Conservation (phyloP, 2,329 filamentous ascomycete genomes). For the Fusarium begoniae region DNA sequence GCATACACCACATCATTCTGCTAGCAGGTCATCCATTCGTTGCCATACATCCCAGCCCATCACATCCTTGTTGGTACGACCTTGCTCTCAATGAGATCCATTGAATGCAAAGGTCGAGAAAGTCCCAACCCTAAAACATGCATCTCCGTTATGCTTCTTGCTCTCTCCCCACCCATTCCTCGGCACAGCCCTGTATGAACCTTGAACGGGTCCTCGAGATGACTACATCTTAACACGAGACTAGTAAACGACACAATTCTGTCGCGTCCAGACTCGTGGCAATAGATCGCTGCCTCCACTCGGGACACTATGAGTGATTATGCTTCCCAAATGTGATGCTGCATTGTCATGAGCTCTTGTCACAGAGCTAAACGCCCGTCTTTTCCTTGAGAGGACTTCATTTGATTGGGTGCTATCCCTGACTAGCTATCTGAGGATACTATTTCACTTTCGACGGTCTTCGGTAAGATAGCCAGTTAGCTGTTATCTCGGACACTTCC, state of each 20-base stretch:
- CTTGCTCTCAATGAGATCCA: slow-evolving; percentile 19
- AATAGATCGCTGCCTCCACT: neutral
- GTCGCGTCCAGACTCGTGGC: slow-evolving; percentile 33
- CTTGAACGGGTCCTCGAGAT: neutral
- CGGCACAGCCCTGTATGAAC: slow-evolving; percentile 1
- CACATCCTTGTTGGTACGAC: slow-evolving; percentile 18
- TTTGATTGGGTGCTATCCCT: neutral
- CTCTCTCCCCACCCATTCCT: slow-evolving; percentile 11
- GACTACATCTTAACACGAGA: neutral
- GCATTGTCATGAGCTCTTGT: slow-evolving; percentile 26
- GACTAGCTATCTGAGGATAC: slow-evolving; percentile 2
- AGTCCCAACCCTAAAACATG: slow-evolving; percentile 33
- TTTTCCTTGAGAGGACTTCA: slow-evolving; percentile 9
- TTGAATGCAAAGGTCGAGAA: slow-evolving; percentile 20
- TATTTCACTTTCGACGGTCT: neutral
- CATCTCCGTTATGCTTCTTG: slow-evolving; percentile 38
- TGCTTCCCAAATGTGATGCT: slow-evolving; percentile 3
- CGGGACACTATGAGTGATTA: slow-evolving; percentile 6
- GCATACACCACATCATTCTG: slow-evolving; percentile 5
- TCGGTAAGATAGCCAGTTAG: slow-evolving; percentile 6
- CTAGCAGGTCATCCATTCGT: slow-evolving; percentile 18
- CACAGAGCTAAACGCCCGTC: slow-evolving; percentile 15
- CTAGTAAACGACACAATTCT: slow-evolving; percentile 23
- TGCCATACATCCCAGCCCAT: slow-evolving; percentile 10
- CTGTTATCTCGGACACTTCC: neutral